Conservation (phyloP, 306 rosid species). For the Sicyos baderoa region DNA sequence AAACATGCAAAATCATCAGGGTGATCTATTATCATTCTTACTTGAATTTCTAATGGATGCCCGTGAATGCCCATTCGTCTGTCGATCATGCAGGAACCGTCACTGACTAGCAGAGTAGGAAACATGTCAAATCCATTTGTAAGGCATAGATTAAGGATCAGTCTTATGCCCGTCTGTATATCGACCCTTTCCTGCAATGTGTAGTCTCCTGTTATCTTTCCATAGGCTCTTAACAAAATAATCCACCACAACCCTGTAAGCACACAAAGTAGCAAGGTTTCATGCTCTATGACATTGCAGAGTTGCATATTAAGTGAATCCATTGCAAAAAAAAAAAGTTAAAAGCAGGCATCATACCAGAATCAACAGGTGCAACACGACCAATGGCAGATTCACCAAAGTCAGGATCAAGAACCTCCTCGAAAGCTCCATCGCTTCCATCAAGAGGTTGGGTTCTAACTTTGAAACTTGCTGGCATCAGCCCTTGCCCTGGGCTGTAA, state of each 20-base stretch:
- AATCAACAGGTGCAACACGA: constrained; percentile 90
- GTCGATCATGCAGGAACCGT: constrained; percentile 98
- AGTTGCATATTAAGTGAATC: neutral
- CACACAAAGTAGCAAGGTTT: constrained; percentile 7
- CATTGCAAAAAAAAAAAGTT: neutral
- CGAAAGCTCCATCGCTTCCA: constrained; percentile 58
- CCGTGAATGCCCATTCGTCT: constrained; percentile 95
- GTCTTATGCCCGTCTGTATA: constrained; percentile 78
- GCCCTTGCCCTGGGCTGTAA: constrained; percentile 86
- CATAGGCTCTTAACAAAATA: constrained; percentile 84
- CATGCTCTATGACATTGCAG: neutral
- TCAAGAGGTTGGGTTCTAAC: constrained; percentile 61
- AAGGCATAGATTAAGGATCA: constrained; percentile 71
- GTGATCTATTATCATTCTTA: constrained; percentile 22
- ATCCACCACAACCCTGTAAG: constrained; percentile 87
- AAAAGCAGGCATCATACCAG: constrained; percentile 35
- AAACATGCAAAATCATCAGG: neutral
- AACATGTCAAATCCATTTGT: constrained; percentile 92
- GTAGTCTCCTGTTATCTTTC: constrained; percentile 79
- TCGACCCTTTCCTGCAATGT: constrained; percentile 84
- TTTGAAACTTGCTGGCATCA: constrained; percentile 94
- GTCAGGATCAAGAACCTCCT: constrained; percentile 85
- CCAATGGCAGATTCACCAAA: constrained; percentile 97
- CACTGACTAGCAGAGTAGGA: constrained; percentile 77
- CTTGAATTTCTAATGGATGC: constrained; percentile 93